These are phyloP conservation scores for Solanum chacoense DNA, from an alignment of 305 asterid species.

Conservation along the genomic window DNA sequence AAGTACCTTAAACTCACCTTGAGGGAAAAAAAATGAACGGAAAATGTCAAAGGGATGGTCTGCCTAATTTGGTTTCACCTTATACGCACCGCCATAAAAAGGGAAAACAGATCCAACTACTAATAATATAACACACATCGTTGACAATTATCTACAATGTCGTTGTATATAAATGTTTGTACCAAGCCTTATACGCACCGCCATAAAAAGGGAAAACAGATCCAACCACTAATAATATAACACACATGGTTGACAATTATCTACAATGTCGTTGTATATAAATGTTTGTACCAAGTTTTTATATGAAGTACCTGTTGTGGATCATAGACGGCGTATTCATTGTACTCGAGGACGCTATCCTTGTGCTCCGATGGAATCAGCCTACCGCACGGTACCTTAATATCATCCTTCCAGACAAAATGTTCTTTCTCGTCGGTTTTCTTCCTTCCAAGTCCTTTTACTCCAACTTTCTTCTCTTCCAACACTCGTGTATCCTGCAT, in stretches of 20 bases:
- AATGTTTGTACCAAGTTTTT: background rate
- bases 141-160: background rate
- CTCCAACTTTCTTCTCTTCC: slow-evolving; percentile 57
- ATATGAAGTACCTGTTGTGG: slow-evolving; percentile 47
- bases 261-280: background rate
- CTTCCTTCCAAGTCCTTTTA: slow-evolving; percentile 57
- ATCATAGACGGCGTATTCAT: slow-evolving; percentile 74
- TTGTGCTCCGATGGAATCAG: slow-evolving; percentile 42
- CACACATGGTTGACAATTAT: background rate
- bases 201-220: background rate
- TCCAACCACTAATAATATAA: background rate
- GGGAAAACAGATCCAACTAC: background rate
- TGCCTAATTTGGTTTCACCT: background rate
- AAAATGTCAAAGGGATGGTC: background rate
- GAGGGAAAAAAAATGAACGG: background rate
- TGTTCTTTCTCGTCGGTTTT: slow-evolving; percentile 69
- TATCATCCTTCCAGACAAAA: slow-evolving; percentile 59
- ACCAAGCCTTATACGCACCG: background rate
- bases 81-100: background rate
- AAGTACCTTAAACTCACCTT: slow-evolving; percentile 59
- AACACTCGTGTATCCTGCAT: slow-evolving; percentile 31
- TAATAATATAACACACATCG: background rate
- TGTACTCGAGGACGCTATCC: slow-evolving; percentile 62
- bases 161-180: background rate
- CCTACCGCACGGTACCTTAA: slow-evolving; percentile 68